Evolutionary conservation across 1,139 yeast species (phyloP).

Genomic region (Oligophagozyma castellii): DNA sequence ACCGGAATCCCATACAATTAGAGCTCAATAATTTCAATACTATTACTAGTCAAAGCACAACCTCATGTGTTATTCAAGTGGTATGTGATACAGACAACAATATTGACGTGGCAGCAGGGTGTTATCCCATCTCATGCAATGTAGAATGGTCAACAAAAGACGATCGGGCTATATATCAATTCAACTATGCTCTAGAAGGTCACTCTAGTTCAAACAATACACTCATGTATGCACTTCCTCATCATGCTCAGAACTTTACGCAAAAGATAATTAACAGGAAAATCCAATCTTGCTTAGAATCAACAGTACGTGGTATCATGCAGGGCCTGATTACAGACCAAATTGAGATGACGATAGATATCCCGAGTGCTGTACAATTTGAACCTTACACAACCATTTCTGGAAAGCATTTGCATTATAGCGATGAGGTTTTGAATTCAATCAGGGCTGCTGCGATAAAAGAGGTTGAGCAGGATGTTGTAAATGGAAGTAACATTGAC

Average conservation of each 20-base stretch:
- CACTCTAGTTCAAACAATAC: constrained; percentile 24
- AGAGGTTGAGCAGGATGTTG: constrained; percentile 43
- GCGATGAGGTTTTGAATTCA: constrained; percentile 26
- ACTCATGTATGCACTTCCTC: constrained; percentile 49
- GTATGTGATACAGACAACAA: constrained; percentile 26
- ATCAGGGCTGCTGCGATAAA: constrained; percentile 36
- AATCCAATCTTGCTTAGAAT: constrained; percentile 36
- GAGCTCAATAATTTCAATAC: constrained; percentile 38
- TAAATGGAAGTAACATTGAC: constrained; percentile 47
- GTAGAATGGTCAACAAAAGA: constrained; percentile 16
- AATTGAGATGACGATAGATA: constrained; percentile 32
- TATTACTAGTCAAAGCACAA: constrained; percentile 28
- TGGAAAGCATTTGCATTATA: constrained; percentile 26
- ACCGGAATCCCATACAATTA: constrained; percentile 28
- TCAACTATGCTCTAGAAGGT: constrained; percentile 28
- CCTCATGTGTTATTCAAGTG: constrained; percentile 26
- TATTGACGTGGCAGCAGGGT: constrained; percentile 43
- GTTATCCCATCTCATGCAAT: constrained; percentile 27
- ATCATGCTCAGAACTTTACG: constrained; percentile 41
- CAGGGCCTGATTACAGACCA: constrained; percentile 38
- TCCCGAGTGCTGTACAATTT: constrained; percentile 39
- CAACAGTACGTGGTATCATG: constrained; percentile 61
- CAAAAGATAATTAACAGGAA: constrained; percentile 8
- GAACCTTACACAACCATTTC: constrained; percentile 48
- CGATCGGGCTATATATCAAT: constrained; percentile 25